phyloP scores from a whole-genome alignment of 176 grass and related monocot species.

The Lolium rigidum region DNA sequence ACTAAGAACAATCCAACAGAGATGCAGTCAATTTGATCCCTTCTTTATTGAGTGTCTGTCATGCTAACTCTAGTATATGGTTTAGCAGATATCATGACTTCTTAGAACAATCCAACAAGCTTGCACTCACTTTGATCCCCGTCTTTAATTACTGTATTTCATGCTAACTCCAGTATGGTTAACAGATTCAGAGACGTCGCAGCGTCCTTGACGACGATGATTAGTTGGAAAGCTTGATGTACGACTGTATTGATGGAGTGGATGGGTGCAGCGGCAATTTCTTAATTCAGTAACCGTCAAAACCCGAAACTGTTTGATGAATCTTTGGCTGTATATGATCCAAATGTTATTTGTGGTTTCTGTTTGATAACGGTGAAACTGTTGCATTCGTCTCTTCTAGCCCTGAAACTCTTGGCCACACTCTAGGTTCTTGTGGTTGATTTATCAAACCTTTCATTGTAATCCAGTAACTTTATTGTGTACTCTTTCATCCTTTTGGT shows the following conservation, averaged over 20 bases:
- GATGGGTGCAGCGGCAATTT: neutral
- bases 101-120: neutral
- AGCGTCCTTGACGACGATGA: slow-evolving; percentile 82
- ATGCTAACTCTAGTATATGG: neutral
- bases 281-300: neutral
- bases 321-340: neutral
- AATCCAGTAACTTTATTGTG: neutral
- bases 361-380: neutral
- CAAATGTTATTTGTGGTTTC: neutral
- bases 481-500: neutral
- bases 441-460: neutral
- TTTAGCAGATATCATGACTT: neutral
- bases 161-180: neutral
- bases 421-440: neutral
- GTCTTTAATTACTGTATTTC: neutral
- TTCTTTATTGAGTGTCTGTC: neutral
- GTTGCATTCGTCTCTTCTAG: neutral
- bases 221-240: slow-evolving; percentile 32
- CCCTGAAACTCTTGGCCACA: neutral
- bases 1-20: neutral
- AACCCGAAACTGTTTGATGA: neutral
- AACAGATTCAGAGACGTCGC: slow-evolving; percentile 84
- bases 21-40: neutral
- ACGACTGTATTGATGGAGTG: neutral
- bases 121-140: neutral